Evolutionary conservation across 768 basidiomycete species (phyloP).

Genomic region (Tulasnella sp.): DNA sequence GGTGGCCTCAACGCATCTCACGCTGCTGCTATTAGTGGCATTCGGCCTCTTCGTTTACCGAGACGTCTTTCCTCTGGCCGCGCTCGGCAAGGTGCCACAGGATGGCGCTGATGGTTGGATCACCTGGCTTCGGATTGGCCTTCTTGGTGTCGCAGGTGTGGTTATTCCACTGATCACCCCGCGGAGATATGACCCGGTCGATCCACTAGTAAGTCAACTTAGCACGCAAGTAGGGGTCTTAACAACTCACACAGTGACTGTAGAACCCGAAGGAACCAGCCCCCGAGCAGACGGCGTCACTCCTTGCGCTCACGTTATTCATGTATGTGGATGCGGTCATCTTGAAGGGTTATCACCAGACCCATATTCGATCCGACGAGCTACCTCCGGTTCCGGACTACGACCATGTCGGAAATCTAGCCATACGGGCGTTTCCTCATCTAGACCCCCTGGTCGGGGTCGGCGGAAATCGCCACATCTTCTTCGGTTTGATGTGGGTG

Average conservation of each 20-base stretch:
- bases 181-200: conserved; percentile 45
- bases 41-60: conserved; percentile 36
- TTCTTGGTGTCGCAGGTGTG: conserved; percentile 37
- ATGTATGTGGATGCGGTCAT: conserved; percentile 47
- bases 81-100: conserved; percentile 39
- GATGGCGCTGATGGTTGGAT: conserved; percentile 40
- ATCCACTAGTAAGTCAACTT: conserved; percentile 35
- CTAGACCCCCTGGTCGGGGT: conserved; percentile 28
- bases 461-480: conserved; percentile 25
- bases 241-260: background rate
- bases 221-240: background rate
- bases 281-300: conserved; percentile 43
- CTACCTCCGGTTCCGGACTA: conserved; percentile 42
- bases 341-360: conserved; percentile 32
- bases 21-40: conserved; percentile 37
- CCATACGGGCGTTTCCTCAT: conserved; percentile 23
- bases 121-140: conserved; percentile 44
- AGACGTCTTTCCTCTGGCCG: conserved; percentile 46
- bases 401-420: conserved; percentile 26
- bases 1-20: conserved; percentile 38
- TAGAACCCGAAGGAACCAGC: conserved; percentile 31
- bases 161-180: conserved; percentile 48
- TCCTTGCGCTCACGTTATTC: conserved; percentile 37
- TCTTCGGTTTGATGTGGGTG: conserved; percentile 24
- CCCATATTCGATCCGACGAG: conserved; percentile 35